phyloP scores from a whole-genome alignment of 1,284 basidiomycete species.

The Naganishia albida region DNA sequence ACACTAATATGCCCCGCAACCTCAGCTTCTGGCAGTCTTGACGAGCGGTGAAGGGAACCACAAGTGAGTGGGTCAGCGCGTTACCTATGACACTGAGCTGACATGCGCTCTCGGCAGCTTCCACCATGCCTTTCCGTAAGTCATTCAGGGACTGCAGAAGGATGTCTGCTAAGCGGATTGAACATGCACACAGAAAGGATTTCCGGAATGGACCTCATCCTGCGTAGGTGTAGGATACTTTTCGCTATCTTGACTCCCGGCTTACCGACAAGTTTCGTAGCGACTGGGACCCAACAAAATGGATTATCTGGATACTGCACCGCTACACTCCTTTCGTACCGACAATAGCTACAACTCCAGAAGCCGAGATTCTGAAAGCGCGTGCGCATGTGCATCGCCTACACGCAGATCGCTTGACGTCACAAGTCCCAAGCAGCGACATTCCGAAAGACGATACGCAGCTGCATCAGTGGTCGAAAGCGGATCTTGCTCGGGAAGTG shows the following conservation, averaged over 20 bases:
- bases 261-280: slow-evolving; percentile 41
- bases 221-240: slow-evolving; percentile 35
- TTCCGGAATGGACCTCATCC: slow-evolving; percentile 56
- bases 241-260: slow-evolving; percentile 38
- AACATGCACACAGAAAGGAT: slow-evolving; percentile 39
- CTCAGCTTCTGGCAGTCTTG: slow-evolving; percentile 66
- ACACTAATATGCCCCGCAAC: too few relatives aligned
- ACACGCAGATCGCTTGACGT: slow-evolving; percentile 45
- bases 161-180: too few relatives aligned
- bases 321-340: slow-evolving; percentile 59
- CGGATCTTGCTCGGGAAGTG: slow-evolving; percentile 45
- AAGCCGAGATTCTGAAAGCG: slow-evolving; percentile 64
- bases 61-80: slow-evolving; percentile 61
- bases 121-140: slow-evolving; percentile 73
- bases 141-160: background rate
- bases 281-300: slow-evolving; percentile 81
- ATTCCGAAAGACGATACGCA: slow-evolving; percentile 35
- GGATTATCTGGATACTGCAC: slow-evolving; percentile 67
- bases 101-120: slow-evolving; percentile 39
- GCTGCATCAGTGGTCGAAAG: slow-evolving; percentile 43
- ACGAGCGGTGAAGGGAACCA: slow-evolving; percentile 78
- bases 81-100: background rate
- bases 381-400: slow-evolving; percentile 61
- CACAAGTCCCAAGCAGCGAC: slow-evolving; percentile 36
- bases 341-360: slow-evolving; percentile 60